Conservation (phyloP, 352 stramenopile species). For the Phytophthora podocarpi region DNA sequence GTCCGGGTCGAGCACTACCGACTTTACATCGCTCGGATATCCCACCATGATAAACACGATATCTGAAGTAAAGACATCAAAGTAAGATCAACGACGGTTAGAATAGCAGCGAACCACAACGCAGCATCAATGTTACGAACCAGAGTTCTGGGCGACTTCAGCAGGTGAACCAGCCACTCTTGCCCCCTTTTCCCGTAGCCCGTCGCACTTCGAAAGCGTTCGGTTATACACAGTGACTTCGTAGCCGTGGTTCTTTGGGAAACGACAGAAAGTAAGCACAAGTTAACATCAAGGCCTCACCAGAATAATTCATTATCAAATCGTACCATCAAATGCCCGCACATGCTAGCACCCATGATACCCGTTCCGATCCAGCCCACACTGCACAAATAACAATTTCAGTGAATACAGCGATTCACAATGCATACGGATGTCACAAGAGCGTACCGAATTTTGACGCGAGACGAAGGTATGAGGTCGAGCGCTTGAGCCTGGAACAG, state of each 20-base stretch:
- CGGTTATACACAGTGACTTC: conserved; percentile 89
- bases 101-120: neutral
- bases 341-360: conserved; percentile 92
- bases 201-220: conserved; percentile 81
- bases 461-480: conserved; percentile 58
- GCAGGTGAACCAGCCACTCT: conserved; percentile 73
- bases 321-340: conserved; percentile 80
- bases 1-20: conserved; percentile 72
- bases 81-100: neutral
- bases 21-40: conserved; percentile 84
- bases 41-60: conserved; percentile 92
- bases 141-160: conserved; percentile 79
- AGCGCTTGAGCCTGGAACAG: conserved; percentile 66
- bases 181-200: conserved; percentile 76
- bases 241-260: conserved; percentile 77
- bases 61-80: conserved; percentile 44
- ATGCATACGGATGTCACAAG: neutral
- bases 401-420: too few relatives aligned
- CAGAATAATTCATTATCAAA: neutral
- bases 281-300: neutral
- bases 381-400: conserved; percentile 23
- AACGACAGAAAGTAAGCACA: neutral
- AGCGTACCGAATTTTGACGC: conserved; percentile 63
- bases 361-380: conserved; percentile 88
- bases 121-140: conserved; percentile 28